phyloP scores from a whole-genome alignment of 2,329 filamentous ascomycete species.

The Fusarium sp. region DNA sequence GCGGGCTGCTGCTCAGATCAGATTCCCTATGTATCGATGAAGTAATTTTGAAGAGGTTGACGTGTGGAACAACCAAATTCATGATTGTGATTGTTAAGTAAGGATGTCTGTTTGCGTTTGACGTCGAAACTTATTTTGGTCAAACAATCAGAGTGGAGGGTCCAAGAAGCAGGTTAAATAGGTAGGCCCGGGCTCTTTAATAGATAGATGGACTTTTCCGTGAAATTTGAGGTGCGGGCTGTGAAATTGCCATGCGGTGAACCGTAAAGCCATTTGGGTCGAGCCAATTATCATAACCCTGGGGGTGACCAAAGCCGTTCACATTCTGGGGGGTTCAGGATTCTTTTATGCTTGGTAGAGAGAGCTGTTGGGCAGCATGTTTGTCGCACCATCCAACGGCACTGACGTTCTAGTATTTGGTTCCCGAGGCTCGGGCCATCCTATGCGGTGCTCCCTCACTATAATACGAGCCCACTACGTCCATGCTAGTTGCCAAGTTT shows the following conservation, averaged over 20 bases:
- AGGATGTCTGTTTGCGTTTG: neutral
- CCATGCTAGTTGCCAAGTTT: constrained; percentile 14
- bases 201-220: neutral
- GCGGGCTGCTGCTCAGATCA: constrained; percentile 26
- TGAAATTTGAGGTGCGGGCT: constrained; percentile 25
- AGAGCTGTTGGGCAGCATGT: constrained; percentile 4
- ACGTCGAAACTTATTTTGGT: neutral
- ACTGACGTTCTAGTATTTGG: neutral
- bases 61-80: constrained; percentile 13
- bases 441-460: constrained; percentile 4
- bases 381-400: constrained; percentile 22
- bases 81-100: neutral
- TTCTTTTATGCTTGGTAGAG: constrained; percentile 18
- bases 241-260: constrained; percentile 25
- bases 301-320: neutral
- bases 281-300: neutral
- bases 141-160: neutral
- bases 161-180: neutral
- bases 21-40: constrained; percentile 38
- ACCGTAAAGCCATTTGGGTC: constrained; percentile 5
- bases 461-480: neutral
- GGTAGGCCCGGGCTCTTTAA: too few relatives aligned
- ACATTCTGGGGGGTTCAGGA: constrained; percentile 2
- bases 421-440: constrained; percentile 17
- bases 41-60: constrained; percentile 27